A percentile compares a stretch with the other conserved stretches of the same genome.
These are phyloP conservation scores for Neurospora crassa DNA, from an alignment of 2,329 filamentous ascomycete genomes.

Conservation along the genomic window DNA sequence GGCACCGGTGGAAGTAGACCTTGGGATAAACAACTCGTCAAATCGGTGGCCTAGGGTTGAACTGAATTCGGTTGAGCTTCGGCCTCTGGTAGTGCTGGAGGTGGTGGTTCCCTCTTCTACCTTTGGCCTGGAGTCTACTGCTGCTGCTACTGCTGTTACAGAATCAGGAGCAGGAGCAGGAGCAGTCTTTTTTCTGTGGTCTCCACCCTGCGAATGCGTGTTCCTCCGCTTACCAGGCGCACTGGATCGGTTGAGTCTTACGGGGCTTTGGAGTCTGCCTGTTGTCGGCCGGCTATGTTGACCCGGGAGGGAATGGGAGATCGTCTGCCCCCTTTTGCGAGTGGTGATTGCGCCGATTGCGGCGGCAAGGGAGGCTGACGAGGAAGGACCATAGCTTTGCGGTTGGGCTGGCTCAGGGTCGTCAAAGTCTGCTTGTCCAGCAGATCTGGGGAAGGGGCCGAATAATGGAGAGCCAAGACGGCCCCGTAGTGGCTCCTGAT, in stretches of 20 bases:
- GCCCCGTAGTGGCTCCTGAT: conserved; percentile 19
- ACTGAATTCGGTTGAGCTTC: conserved; percentile 15
- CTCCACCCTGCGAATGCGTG: conserved; percentile 38
- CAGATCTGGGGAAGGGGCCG: conserved; percentile 7
- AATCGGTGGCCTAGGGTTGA: conserved; percentile 23
- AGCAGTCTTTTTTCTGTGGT: conserved; percentile 45
- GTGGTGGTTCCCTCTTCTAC: neutral
- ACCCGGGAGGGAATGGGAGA: conserved; percentile 19
- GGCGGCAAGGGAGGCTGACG: conserved; percentile 38
- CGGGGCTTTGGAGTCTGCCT: conserved; percentile 41
- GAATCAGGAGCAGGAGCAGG: conserved; percentile 17
- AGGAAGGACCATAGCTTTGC: conserved; percentile 53
- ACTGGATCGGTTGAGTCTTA: conserved; percentile 38
- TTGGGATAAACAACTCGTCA: conserved; percentile 32
- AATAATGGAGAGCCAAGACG: conserved; percentile 46
- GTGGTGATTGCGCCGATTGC: conserved; percentile 23
- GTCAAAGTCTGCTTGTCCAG: neutral
- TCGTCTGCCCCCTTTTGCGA: conserved; percentile 32
- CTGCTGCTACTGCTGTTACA: neutral
- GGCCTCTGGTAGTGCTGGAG: neutral
- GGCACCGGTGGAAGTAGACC: conserved; percentile 20
- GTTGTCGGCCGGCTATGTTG: neutral
- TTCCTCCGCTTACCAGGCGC: conserved; percentile 47
- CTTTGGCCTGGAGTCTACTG: neutral
- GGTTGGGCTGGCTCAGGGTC: conserved; percentile 14